phyloP scores from a whole-genome alignment of 345 rosid genomes.

The Anacardium occidentale region DNA sequence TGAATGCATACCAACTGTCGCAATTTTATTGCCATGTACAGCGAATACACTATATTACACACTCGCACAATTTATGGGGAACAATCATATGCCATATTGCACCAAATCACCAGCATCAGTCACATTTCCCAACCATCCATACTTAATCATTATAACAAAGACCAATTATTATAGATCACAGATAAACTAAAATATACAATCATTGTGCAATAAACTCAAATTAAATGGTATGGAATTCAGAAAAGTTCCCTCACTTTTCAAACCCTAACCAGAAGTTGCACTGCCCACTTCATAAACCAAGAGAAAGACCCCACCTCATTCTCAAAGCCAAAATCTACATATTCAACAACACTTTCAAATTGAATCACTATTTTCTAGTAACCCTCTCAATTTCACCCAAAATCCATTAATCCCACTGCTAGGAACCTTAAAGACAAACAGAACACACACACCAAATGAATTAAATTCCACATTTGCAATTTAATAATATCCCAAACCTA shows the following conservation, averaged over 20 bases:
- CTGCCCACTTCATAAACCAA: neutral
- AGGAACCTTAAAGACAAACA: neutral
- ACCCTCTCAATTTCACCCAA: neutral
- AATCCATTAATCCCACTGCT: neutral
- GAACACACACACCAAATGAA: neutral
- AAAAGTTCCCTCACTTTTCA: neutral
- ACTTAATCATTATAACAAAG: neutral
- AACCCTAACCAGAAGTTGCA: neutral
- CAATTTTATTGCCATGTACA: neutral
- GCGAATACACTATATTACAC: neutral
- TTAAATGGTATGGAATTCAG: neutral
- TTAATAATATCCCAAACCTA: neutral
- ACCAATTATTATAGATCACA: neutral
- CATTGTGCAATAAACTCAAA: neutral
- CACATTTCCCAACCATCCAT: neutral
- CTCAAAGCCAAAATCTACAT: neutral
- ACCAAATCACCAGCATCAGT: neutral
- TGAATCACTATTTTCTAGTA: neutral
- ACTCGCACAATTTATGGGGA: neutral
- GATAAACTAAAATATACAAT: neutral
- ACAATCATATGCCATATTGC: conserved; percentile 2
- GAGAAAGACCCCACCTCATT: neutral
- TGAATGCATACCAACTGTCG: neutral
- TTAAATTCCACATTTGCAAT: neutral
- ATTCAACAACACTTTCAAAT: neutral